Evolutionary conservation across 495 filamentous ascomycete species (phyloP), one percentile per base, ranked within the genome.

Genomic region (Trichoderma virens): DNA sequence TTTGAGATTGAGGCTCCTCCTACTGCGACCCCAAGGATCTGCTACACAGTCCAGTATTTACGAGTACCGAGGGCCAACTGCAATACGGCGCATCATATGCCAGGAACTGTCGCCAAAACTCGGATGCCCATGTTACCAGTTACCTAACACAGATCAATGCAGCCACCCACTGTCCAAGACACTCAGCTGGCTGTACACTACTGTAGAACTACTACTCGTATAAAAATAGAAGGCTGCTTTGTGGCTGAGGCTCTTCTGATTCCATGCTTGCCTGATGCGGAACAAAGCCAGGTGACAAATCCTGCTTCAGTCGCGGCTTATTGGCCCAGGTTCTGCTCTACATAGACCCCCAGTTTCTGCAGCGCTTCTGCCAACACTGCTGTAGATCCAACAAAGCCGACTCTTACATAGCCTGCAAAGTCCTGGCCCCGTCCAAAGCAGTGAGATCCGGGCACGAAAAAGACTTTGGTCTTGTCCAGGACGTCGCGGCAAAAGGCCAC

Each of bases 341-440:
- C 74, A 73, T 93, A 96, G 20, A 67, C 67, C 18, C 78, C 77
- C 62, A 92, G 67, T 54, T 76, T 81, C 66, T 86, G 76, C 67
- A 96, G 66, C 7, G 85, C 93, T 67, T 86, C 80, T 63, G 83
- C 78, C 54, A 96, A 69, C 13, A 93, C 83, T 30, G 84, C 79
- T 0, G 89, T 92, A 64, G 88, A 81, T 66, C 82, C 86, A n/a
- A 85, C 89, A 74, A 86, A 96, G 4, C 92, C 91, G 65, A 97
- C 82, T 54, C 92, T 77, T 3, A 96, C 87, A 73, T 82, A 94
- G 6, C 93, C 92, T 67, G 80, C 77, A 64, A 92, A 96, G 56
- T 94, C 88, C 47, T 73, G 62, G 1, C 83, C 83, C 5, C 79
- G 70, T 0, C 90, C 91, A 76, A 97, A 97, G 67, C 90, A 93